Conservation (phyloP, 2,329 filamentous ascomycete genomes). For the Colletotrichum sp. region DNA sequence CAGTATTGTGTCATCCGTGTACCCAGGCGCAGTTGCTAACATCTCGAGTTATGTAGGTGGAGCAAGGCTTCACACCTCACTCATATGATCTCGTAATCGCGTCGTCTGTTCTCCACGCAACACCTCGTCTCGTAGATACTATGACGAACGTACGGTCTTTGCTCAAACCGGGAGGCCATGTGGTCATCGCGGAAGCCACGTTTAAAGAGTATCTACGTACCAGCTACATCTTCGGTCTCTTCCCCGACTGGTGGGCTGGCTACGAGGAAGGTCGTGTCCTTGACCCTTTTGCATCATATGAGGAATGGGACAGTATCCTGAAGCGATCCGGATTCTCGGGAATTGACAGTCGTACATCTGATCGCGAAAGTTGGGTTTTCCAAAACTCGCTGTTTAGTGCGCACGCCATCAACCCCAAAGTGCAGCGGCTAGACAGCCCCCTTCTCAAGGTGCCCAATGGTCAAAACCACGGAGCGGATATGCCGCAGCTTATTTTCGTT, state of each 20-base stretch:
- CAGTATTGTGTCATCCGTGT: not conserved
- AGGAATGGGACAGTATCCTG: slow-evolving; percentile 32
- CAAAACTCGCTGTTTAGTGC: not conserved
- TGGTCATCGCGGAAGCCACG: not conserved
- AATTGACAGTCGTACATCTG: not conserved
- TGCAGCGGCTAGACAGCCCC: not conserved
- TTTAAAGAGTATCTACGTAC: slow-evolving; percentile 21
- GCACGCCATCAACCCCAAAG: not conserved
- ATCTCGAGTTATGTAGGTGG: not conserved
- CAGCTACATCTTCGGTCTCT: slow-evolving; percentile 22
- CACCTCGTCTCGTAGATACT: slow-evolving; percentile 24
- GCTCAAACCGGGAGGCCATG: slow-evolving; percentile 35
- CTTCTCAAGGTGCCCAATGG: not conserved
- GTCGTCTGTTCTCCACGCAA: slow-evolving; percentile 34
- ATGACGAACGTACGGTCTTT: slow-evolving; percentile 28
- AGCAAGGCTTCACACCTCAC: slow-evolving; percentile 30
- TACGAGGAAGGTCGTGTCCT: slow-evolving; percentile 23
- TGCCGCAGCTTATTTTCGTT: not conserved
- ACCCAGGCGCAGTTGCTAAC: not conserved
- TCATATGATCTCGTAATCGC: slow-evolving; percentile 34
- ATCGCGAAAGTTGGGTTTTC: not conserved
- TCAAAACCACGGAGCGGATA: not conserved
- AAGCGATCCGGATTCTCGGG: slow-evolving; percentile 28
- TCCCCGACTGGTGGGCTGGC: slow-evolving; percentile 35
- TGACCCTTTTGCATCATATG: slow-evolving; percentile 25